These are phyloP conservation scores for Talaromyces verruculosus DNA, from an alignment of 2,329 filamentous ascomycete species.

Conservation along the genomic window DNA sequence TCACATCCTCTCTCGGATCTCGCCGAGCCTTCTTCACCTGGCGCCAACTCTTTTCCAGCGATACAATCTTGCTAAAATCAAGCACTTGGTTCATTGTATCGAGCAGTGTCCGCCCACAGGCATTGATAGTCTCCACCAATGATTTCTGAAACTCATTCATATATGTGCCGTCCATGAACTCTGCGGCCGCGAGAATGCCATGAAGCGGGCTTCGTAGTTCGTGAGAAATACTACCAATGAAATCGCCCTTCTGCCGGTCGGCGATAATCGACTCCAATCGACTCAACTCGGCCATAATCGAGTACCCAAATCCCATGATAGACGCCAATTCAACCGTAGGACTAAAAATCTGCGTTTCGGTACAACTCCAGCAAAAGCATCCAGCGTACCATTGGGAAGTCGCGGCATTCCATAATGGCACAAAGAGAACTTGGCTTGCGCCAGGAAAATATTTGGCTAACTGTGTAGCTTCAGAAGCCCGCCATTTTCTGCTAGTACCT, in stretches of 20 bases:
- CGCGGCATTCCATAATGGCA: constrained; percentile 54
- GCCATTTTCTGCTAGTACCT: constrained; percentile 30
- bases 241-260: constrained; percentile 46
- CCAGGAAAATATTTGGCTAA: constrained; percentile 50
- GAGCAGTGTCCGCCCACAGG: constrained; percentile 43
- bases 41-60: constrained; percentile 38
- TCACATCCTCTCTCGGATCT: constrained; percentile 26
- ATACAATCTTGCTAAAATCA: constrained; percentile 55
- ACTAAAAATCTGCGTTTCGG: constrained; percentile 39
- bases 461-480: constrained; percentile 39
- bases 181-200: constrained; percentile 44
- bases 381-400: constrained; percentile 50
- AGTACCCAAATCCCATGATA: constrained; percentile 43
- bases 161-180: constrained; percentile 42
- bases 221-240: constrained; percentile 47
- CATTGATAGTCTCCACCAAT: constrained; percentile 43
- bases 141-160: constrained; percentile 43
- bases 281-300: constrained; percentile 46
- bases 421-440: constrained; percentile 51
- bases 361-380: constrained; percentile 47
- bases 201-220: constrained; percentile 46
- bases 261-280: constrained; percentile 45
- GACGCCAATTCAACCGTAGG: constrained; percentile 42
- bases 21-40: constrained; percentile 34
- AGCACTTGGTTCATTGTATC: constrained; percentile 49